Base-by-base conservation (phyloP, 768 basidiomycete genomes). In the Auriscalpium orientale region DNA sequence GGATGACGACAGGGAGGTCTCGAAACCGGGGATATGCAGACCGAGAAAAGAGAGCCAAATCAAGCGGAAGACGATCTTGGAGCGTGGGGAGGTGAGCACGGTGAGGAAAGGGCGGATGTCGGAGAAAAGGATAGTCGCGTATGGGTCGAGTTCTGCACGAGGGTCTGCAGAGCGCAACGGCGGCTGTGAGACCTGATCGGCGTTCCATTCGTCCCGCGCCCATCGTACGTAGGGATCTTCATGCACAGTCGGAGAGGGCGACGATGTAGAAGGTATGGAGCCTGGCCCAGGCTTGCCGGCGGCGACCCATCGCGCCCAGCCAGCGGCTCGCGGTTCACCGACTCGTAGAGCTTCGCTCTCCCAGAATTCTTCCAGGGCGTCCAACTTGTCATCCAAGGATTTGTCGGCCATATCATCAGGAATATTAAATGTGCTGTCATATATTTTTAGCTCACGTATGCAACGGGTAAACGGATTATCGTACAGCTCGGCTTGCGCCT, bases 401-500 rank as follows among this genome's bases (percentile, higher is more conserved):
- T 72, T 59, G 46, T 66, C 68, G 40, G 64, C 62, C 1, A 87
- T 64, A n/a, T 65, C 63, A 22, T 73, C 67, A 0, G 89, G 88
- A 21, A 74, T 54, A 57, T 79, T 72, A 59, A 86, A 90, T 5
- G 76, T 75, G 48, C 91, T 91, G 63, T 22, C 49, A 51, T 33
- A 28, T 28, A 44, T 8, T 4, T 13, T 46, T 20, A 47, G 5
- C 6, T 22, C 49, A 28, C 40, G 35, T 33, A 51, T 16, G 15
- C 20, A 44, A 13, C 11, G 4, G 28, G 28, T 21, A 18, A 53
- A 6, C 15, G 28, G 21, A 43, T 28, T 12, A 46, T 47, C 52
- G 62, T 71, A 92, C 90, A 91, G 63, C 70, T 92, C 91, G 15
- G 85, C 81, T 68, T 93, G 88, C 10, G 88, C 89, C 67, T 93